Conservation (phyloP, 192 early-diverging fungal species). For the Entrophospora sp. region DNA sequence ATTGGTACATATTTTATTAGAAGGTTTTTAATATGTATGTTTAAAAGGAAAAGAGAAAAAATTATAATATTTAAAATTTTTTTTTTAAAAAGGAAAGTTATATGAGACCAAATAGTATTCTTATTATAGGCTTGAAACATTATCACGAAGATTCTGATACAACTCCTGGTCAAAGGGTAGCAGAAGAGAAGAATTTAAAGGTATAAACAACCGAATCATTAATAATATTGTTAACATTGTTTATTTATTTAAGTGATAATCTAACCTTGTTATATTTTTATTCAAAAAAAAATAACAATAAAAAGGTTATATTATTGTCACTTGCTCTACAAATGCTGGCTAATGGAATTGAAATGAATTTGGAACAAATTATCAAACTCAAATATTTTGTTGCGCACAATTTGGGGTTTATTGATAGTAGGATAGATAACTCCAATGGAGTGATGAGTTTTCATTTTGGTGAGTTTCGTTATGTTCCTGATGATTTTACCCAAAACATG, state of each 20-base stretch:
- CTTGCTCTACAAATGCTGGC: constrained; percentile 50
- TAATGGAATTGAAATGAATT: constrained; percentile 35
- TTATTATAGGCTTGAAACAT: constrained; percentile 15
- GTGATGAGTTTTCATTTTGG: constrained; percentile 33
- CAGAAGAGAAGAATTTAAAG: constrained; percentile 33
- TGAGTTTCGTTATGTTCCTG: constrained; percentile 29
- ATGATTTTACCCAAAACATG: constrained; percentile 25
- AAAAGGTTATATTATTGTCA: constrained; percentile 27
- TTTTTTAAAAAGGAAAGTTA: constrained; percentile 14
- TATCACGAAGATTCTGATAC: not conserved
- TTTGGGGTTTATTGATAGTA: constrained; percentile 44
- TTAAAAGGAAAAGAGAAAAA: too few relatives aligned
- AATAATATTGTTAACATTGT: not conserved
- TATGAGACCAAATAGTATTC: constrained; percentile 18
- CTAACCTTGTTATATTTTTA: not conserved
- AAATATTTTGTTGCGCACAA: constrained; percentile 40
- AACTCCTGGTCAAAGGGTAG: constrained; percentile 15
- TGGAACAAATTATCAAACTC: constrained; percentile 35
- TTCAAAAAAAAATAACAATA: too few relatives aligned
- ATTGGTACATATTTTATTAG: constrained; percentile 4
- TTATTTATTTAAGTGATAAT: not conserved
- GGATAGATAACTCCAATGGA: constrained; percentile 24
- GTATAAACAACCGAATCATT: not conserved
- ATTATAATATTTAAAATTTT: too few relatives aligned
- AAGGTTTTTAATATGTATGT: too few relatives aligned